A percentile compares a stretch with the other conserved stretches of the same genome.
phyloP scores from a whole-genome alignment of 2,329 filamentous ascomycete genomes.

The Botrytis porri region DNA sequence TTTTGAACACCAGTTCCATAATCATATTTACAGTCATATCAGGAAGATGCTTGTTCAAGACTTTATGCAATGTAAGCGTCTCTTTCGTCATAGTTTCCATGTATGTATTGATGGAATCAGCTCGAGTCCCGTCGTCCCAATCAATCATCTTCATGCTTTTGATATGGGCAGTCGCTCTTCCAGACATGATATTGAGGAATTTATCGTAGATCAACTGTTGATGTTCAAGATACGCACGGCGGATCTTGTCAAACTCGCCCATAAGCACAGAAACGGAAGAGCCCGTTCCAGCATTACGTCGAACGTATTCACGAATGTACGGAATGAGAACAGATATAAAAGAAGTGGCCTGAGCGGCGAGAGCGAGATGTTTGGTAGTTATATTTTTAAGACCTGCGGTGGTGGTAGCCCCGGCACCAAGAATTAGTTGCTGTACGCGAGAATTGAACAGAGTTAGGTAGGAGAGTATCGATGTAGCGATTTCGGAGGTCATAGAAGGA shows the following conservation, averaged over 20 bases:
- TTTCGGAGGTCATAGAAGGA: constrained; percentile 82
- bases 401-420: constrained; percentile 86
- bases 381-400: constrained; percentile 94
- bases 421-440: constrained; percentile 90
- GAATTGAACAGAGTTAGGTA: constrained; percentile 95
- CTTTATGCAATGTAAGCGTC: constrained; percentile 66
- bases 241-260: constrained; percentile 38
- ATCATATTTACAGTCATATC: constrained; percentile 64
- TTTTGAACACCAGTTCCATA: constrained; percentile 66
- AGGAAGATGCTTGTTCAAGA: constrained; percentile 64
- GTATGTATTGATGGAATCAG: constrained; percentile 51
- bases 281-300: constrained; percentile 62
- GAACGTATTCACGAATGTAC: constrained; percentile 86
- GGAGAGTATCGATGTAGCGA: constrained; percentile 74
- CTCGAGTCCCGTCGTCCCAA: constrained; percentile 49
- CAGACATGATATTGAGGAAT: constrained; percentile 69
- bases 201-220: constrained; percentile 72
- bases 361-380: constrained; percentile 88
- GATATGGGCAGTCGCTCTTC: constrained; percentile 59
- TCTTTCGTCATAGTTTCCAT: constrained; percentile 73
- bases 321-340: constrained; percentile 87
- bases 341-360: constrained; percentile 83
- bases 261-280: constrained; percentile 53
- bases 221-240: constrained; percentile 55
- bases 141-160: constrained; percentile 63